These are phyloP conservation scores for Sporodiniella umbellata DNA, from an alignment of 371 early-diverging fungal genomes.

Conservation along the genomic window DNA sequence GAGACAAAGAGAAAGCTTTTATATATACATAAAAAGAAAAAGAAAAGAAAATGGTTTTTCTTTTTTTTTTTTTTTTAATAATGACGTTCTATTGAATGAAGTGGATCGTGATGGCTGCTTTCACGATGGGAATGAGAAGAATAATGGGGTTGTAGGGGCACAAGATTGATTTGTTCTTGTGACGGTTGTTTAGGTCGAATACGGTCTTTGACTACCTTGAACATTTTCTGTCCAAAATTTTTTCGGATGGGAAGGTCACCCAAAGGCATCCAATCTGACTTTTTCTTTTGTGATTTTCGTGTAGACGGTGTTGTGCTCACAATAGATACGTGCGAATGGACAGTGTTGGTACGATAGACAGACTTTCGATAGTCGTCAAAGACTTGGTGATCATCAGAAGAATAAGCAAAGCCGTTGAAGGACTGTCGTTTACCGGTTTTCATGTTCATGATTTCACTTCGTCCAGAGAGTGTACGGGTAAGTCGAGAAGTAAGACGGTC, in stretches of 20 bases:
- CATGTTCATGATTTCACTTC: slow-evolving; percentile 49
- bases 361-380: slow-evolving; percentile 44
- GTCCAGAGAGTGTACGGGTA: slow-evolving; percentile 20
- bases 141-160: slow-evolving; percentile 5
- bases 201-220: slow-evolving; percentile 30
- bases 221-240: slow-evolving; percentile 33
- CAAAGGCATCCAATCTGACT: slow-evolving; percentile 43
- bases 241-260: slow-evolving; percentile 23
- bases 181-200: slow-evolving; percentile 46
- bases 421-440: slow-evolving; percentile 41
- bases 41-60: too few relatives aligned
- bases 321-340: slow-evolving; percentile 5
- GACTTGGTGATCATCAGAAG: slow-evolving; percentile 42
- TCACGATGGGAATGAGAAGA: slow-evolving; percentile 13
- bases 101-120: slow-evolving; percentile 20
- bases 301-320: slow-evolving; percentile 8
- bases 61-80: not conserved
- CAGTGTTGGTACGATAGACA: slow-evolving; percentile 33
- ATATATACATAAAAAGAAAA: too few relatives aligned
- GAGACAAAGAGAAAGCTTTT: too few relatives aligned
- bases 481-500: slow-evolving; percentile 3
- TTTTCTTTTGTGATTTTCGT: not conserved
- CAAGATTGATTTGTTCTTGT: slow-evolving; percentile 74
- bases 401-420: slow-evolving; percentile 48
- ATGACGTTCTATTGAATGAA: not conserved